Evolutionary conservation across 1,284 basidiomycete species (phyloP), one percentile per base, ranked within the genome.

Genomic region (Boletus hoseneyae): DNA sequence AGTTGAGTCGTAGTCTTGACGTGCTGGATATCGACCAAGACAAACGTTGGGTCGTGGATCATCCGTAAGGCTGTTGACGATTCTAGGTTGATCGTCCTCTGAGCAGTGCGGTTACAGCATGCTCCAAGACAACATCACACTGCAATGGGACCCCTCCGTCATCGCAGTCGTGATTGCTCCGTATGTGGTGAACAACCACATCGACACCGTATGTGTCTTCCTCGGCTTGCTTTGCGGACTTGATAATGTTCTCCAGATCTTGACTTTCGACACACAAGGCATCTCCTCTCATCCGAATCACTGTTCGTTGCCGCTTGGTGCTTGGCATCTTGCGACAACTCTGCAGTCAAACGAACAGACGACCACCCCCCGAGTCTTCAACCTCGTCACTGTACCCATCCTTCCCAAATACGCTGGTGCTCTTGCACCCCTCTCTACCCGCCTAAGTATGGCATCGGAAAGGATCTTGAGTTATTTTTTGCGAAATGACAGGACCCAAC

Each of bases 241-340:
- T 42, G 21, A 47, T 36, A 16, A 21, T 33, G 38, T 36, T 45
- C 33, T 47, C 6, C 62, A 96, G 90, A 83, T 99, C 48, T 72
- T 99, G 50, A 97, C 96, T 0, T 99, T 99, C 61, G 96, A 99
- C 70, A 56, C 69, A 0, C 57, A 66, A 4, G 96, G 97, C 1
- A 75, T 99, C 5, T 94, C 93, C 8, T 76, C 74, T 0, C 96
- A 99, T 64, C 87, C 90, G 1, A 99, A 99, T 67, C 96, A 99
- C 69, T 77, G 77, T 49, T 85, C 92, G 0, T 72, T 95, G 18
- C 79, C 79, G n/a, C 60, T 68, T 38, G 86, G 88, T 43, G 75
- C 74, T 34, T 65, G 68, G 41, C 65, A 70, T 38, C 70, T 83
- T 25, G 67, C 79, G 37, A 56, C 43, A 50, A 68, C 60, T 37